These are phyloP conservation scores for Aspergillus diversus DNA, from an alignment of 495 filamentous ascomycete species.

Conservation along the genomic window DNA sequence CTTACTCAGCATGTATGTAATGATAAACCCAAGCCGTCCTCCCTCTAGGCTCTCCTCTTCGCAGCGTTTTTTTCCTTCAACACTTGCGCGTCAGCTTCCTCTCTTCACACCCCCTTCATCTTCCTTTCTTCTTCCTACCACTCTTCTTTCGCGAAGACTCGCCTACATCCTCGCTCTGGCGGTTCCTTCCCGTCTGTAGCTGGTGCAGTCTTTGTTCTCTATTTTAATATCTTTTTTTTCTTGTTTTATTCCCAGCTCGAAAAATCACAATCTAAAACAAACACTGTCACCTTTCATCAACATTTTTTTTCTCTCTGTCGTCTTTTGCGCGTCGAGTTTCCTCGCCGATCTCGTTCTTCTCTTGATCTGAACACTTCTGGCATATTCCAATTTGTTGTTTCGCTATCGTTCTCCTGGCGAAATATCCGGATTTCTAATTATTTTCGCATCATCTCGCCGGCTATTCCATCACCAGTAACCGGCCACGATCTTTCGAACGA, in stretches of 20 bases:
- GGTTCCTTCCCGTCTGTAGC: constrained; percentile 23
- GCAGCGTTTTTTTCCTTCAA: constrained; percentile 22
- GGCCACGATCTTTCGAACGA: constrained; percentile 27
- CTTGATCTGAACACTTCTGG: constrained; percentile 5
- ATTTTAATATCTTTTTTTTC: constrained; percentile 6
- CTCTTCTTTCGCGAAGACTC: constrained; percentile 21
- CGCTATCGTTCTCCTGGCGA: constrained; percentile 1
- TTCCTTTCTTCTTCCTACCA: constrained; percentile 26
- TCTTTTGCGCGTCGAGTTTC: constrained; percentile 22
- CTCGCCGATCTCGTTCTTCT: constrained; percentile 3
- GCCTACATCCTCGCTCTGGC: constrained; percentile 23
- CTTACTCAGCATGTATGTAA: constrained; percentile 1
- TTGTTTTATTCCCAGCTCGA: constrained; percentile 5
- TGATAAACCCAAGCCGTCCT: neutral
- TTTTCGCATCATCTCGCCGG: constrained; percentile 13
- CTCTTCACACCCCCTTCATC: constrained; percentile 29
- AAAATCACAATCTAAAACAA: constrained; percentile 21
- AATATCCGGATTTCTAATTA: neutral
- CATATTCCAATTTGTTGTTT: constrained; percentile 13
- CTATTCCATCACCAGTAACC: constrained; percentile 1
- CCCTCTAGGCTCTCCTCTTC: constrained; percentile 11
- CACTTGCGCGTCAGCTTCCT: constrained; percentile 30
- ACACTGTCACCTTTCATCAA: constrained; percentile 5
- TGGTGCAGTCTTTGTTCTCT: constrained; percentile 18
- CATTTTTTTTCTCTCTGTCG: constrained; percentile 13